Evolutionary conservation across 2,329 filamentous ascomycete species (phyloP).

Genomic region (Aspergillus caelatus): DNA sequence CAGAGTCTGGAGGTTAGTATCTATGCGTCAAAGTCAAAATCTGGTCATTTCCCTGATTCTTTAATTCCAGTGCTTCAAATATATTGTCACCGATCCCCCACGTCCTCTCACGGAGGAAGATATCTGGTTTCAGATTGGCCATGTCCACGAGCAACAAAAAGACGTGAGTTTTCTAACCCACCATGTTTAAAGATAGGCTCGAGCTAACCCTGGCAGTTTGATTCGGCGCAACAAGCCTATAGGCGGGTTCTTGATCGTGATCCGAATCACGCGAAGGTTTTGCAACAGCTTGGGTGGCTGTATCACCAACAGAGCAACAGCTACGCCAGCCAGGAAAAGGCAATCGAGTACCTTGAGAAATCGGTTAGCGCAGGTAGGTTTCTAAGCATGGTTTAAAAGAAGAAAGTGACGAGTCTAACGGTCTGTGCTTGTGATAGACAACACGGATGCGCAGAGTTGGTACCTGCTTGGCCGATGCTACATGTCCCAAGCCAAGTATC

Average conservation of each 20-base stretch:
- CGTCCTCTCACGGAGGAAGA: constrained; percentile 93
- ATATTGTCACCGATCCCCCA: constrained; percentile 91
- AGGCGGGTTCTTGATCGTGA: constrained; percentile 90
- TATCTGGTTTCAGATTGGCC: constrained; percentile 99
- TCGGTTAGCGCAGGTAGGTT: constrained; percentile 85
- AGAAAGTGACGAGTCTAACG: constrained; percentile 5
- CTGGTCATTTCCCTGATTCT: constrained; percentile 15
- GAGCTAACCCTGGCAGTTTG: constrained; percentile 68
- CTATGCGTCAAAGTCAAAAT: not conserved
- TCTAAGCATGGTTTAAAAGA: not conserved
- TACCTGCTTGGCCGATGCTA: constrained; percentile 96
- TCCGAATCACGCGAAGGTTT: constrained; percentile 94
- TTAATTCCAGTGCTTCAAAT: constrained; percentile 84
- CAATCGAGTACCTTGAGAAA: constrained; percentile 96
- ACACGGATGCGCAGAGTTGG: constrained; percentile 96
- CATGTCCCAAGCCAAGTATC: constrained; percentile 99
- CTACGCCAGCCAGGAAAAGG: constrained; percentile 90
- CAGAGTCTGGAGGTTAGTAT: constrained; percentile 83
- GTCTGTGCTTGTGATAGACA: constrained; percentile 60
- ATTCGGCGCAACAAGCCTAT: constrained; percentile 89
- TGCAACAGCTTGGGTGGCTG: constrained; percentile 96
- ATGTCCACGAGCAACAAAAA: constrained; percentile 98
- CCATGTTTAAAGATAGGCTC: not conserved
- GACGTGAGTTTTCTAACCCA: constrained; percentile 67
- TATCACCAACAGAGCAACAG: constrained; percentile 94